phyloP scores from a whole-genome alignment of 2,329 filamentous ascomycete species.

The Pseudopyricularia javanii region DNA sequence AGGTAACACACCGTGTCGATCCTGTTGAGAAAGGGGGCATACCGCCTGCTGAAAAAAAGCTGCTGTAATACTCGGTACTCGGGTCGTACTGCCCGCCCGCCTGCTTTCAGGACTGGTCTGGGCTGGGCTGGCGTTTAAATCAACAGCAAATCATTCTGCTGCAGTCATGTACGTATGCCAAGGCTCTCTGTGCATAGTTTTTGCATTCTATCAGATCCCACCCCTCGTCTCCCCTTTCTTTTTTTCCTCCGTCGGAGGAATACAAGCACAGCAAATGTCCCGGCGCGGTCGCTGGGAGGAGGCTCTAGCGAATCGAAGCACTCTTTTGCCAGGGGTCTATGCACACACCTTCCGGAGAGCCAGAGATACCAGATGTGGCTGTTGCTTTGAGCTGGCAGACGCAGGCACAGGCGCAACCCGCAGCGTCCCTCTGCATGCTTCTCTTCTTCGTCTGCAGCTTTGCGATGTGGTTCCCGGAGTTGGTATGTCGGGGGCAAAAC shows the following conservation, averaged over 20 bases:
- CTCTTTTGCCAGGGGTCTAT: too few relatives aligned
- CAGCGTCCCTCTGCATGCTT: background rate
- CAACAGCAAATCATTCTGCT: background rate
- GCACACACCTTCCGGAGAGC: background rate
- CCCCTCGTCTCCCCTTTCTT: background rate
- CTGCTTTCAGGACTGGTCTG: background rate
- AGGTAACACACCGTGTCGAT: background rate
- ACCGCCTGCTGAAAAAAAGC: background rate
- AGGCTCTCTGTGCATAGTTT: background rate
- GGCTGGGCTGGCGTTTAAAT: background rate
- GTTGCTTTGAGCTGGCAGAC: background rate
- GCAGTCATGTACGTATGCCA: background rate
- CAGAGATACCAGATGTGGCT: background rate
- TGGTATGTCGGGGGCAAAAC: background rate
- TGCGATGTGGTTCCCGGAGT: background rate
- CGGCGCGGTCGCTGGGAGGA: background rate
- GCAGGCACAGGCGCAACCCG: background rate
- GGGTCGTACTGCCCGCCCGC: background rate
- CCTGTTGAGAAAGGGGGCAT: background rate
- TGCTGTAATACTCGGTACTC: background rate
- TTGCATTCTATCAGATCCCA: too few relatives aligned
- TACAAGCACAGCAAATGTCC: background rate
- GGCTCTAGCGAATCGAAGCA: background rate
- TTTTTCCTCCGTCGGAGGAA: background rate
- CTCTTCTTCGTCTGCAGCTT: background rate